Evolutionary conservation across 495 filamentous ascomycete species (phyloP).

Genomic region (Hypoxylon lenormandii): DNA sequence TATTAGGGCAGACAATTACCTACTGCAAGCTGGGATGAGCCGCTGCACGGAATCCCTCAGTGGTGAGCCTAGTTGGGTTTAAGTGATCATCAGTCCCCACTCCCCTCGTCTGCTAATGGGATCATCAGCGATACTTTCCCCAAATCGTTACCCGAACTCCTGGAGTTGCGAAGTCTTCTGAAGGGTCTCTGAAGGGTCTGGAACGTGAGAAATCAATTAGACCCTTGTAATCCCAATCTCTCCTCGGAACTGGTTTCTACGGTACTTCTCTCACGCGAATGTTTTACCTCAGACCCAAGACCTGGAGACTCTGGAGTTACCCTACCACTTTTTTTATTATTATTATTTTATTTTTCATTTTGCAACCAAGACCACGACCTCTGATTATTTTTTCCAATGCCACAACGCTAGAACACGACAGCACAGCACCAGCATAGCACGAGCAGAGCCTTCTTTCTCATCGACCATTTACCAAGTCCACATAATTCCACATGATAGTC

Average conservation of each 20-base stretch:
- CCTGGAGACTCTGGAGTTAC: background rate
- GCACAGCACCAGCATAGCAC: too few species aligned
- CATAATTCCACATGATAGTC: too few species aligned
- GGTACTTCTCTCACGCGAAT: constrained; percentile 46
- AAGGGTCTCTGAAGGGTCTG: constrained; percentile 42
- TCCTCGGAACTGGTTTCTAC: constrained; percentile 41
- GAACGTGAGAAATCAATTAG: constrained; percentile 45
- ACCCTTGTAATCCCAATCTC: constrained; percentile 47
- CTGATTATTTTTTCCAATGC: too few species aligned
- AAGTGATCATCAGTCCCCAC: constrained; percentile 42
- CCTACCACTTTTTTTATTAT: background rate
- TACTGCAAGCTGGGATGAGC: constrained; percentile 15
- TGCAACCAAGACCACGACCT: background rate
- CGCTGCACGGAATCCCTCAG: constrained; percentile 33
- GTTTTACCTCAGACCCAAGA: constrained; percentile 43
- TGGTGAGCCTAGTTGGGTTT: constrained; percentile 37
- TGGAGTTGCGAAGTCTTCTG: constrained; percentile 36
- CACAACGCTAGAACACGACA: too few species aligned
- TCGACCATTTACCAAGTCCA: background rate
- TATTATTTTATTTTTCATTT: background rate
- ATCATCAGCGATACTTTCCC: constrained; percentile 46
- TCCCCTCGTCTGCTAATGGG: constrained; percentile 28
- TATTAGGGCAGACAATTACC: constrained; percentile 14
- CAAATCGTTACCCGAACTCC: constrained; percentile 45
- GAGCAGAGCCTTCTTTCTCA: background rate